Conservation (phyloP, 2,329 filamentous ascomycete genomes). For the Alternaria tenuissima region DNA sequence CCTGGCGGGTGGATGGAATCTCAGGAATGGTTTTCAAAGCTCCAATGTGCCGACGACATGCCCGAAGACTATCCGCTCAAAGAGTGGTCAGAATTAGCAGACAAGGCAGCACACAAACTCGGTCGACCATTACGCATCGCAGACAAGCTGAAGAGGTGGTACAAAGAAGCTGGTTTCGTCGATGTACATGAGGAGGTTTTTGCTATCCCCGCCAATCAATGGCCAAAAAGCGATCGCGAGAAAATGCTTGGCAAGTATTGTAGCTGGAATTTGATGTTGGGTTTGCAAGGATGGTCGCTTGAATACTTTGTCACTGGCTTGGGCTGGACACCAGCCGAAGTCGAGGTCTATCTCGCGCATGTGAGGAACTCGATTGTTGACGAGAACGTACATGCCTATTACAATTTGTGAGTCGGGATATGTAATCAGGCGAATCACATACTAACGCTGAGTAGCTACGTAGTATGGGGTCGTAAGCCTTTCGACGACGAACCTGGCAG, state of each 20-base stretch:
- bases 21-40: constrained; percentile 54
- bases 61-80: constrained; percentile 56
- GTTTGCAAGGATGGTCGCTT: constrained; percentile 55
- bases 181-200: constrained; percentile 63
- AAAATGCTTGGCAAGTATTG: constrained; percentile 61
- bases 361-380: constrained; percentile 52
- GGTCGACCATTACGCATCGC: constrained; percentile 61
- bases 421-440: neutral
- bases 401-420: constrained; percentile 50
- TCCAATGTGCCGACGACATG: constrained; percentile 63
- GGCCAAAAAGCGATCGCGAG: constrained; percentile 58
- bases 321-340: constrained; percentile 55
- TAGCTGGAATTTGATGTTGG: constrained; percentile 57
- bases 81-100: constrained; percentile 56
- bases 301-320: constrained; percentile 54
- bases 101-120: constrained; percentile 57
- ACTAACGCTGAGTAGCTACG: constrained; percentile 27
- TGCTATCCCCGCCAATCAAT: constrained; percentile 63
- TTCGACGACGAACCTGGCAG: constrained; percentile 24
- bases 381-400: constrained; percentile 53
- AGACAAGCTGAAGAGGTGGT: constrained; percentile 62
- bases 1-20: constrained; percentile 64
- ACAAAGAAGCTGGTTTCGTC: constrained; percentile 65
- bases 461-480: constrained; percentile 42
- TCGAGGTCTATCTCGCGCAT: constrained; percentile 56